Conservation (phyloP, 352 stramenopile genomes). For the Globisporangium okanoganense region DNA sequence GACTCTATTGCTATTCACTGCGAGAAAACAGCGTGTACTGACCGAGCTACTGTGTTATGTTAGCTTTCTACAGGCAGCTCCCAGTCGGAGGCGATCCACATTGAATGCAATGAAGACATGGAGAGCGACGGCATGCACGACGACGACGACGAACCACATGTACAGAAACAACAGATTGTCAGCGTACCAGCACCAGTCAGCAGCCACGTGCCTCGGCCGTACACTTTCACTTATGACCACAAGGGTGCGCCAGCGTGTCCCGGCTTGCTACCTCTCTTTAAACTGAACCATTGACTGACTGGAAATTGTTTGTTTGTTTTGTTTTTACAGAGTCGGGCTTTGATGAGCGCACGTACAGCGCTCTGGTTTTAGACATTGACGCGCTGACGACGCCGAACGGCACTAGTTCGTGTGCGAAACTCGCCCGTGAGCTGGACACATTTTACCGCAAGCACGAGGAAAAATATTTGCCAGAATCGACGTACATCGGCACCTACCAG, state of each 20-base stretch:
- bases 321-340: conserved; percentile 53
- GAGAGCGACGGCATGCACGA: conserved; percentile 14
- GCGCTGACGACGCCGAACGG: conserved; percentile 20
- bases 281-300: neutral
- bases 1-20: neutral
- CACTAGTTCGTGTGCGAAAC: conserved; percentile 40
- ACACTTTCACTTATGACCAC: conserved; percentile 52
- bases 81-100: neutral
- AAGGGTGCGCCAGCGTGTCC: conserved; percentile 15
- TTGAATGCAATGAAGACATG: conserved; percentile 20
- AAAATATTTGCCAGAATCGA: conserved; percentile 61
- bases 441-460: conserved; percentile 69
- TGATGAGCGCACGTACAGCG: conserved; percentile 49
- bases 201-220: conserved; percentile 44
- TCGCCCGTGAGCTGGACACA: conserved; percentile 56
- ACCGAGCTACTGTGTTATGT: neutral
- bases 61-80: conserved; percentile 8
- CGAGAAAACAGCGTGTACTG: neutral
- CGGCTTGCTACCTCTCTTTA: neutral
- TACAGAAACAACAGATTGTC: neutral
- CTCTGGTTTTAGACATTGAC: conserved; percentile 60
- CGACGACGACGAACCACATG: neutral
- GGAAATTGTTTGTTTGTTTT: neutral
- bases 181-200: neutral
- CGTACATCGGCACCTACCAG: conserved; percentile 84